Conservation (phyloP, 208 protist species). For the Trypanosoma vivax region DNA sequence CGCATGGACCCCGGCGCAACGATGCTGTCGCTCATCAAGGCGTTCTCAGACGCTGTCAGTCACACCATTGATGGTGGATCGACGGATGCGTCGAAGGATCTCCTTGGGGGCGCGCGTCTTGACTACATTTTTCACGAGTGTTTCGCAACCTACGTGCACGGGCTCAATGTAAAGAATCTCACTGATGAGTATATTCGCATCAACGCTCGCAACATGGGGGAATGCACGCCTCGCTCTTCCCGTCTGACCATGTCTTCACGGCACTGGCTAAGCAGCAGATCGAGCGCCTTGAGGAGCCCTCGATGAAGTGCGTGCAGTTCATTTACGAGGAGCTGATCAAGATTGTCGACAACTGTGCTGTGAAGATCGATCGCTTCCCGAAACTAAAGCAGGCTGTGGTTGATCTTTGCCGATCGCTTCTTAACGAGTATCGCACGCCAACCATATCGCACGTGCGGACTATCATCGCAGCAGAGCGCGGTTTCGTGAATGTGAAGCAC, state of each 20-base stretch:
- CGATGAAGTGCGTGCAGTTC: slow-evolving; percentile 92
- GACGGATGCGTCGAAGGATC: slow-evolving; percentile 86
- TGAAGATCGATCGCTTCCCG: slow-evolving; percentile 83
- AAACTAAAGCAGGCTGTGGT: slow-evolving; percentile 85
- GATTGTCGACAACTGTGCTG: slow-evolving; percentile 80
- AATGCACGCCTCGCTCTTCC: slow-evolving; percentile 94
- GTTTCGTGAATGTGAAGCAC: slow-evolving; percentile 96
- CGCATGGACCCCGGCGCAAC: slow-evolving; percentile 76
- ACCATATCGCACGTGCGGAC: slow-evolving; percentile 87
- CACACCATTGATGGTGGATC: slow-evolving; percentile 93
- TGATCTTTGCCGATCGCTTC: slow-evolving; percentile 77
- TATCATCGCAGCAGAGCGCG: slow-evolving; percentile 93
- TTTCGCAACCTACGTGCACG: slow-evolving; percentile 85
- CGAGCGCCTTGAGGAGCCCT: slow-evolving; percentile 90
- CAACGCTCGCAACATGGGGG: slow-evolving; percentile 95
- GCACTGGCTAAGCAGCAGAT: slow-evolving; percentile 94
- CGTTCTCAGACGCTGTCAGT: slow-evolving; percentile 85
- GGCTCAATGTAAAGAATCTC: slow-evolving; percentile 87
- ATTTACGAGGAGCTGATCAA: slow-evolving; percentile 95
- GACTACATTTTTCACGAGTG: slow-evolving; percentile 95
- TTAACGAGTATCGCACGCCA: slow-evolving; percentile 73
- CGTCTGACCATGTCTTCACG: slow-evolving; percentile 96
- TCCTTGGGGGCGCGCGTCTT: slow-evolving; percentile 94
- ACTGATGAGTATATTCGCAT: slow-evolving; percentile 93
- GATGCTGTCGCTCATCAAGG: slow-evolving; percentile 81